Conservation (phyloP, 148 eudicot genomes). For the Dianthus caryophyllus region DNA sequence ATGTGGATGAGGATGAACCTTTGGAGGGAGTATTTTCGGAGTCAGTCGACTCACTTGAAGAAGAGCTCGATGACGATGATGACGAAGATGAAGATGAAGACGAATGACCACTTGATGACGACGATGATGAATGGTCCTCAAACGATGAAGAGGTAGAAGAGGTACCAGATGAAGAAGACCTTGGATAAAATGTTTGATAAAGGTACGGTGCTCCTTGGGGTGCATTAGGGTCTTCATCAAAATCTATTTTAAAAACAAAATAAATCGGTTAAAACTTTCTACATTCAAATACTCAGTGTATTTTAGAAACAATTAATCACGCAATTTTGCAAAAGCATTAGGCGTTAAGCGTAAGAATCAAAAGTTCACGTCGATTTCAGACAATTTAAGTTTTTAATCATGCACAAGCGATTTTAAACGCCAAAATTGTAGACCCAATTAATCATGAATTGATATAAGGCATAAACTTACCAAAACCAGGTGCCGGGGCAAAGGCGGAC, state of each 20-base stretch:
- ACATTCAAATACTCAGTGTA: no score
- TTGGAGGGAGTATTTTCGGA: conserved; percentile 1
- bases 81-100: no score
- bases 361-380: no score
- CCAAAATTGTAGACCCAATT: no score
- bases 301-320: no score
- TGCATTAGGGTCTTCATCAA: conserved; percentile 31
- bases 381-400: no score
- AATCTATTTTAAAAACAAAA: not conserved
- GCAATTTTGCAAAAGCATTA: no score
- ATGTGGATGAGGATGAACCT: not conserved
- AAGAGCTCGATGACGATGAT: conserved; percentile 5
- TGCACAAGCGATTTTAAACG: no score
- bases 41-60: not conserved
- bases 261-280: not conserved
- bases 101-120: not conserved
- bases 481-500: conserved; percentile 1
- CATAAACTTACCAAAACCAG: not conserved
- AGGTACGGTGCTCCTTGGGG: conserved; percentile 22
- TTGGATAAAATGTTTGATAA: not conserved
- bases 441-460: no score
- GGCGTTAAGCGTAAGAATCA: no score
- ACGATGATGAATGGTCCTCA: conserved; percentile 4
- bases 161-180: conserved; percentile 12
- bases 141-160: conserved; percentile 20